Conservation (phyloP, 257 asterid genomes). For the Penstemon davidsonii region DNA sequence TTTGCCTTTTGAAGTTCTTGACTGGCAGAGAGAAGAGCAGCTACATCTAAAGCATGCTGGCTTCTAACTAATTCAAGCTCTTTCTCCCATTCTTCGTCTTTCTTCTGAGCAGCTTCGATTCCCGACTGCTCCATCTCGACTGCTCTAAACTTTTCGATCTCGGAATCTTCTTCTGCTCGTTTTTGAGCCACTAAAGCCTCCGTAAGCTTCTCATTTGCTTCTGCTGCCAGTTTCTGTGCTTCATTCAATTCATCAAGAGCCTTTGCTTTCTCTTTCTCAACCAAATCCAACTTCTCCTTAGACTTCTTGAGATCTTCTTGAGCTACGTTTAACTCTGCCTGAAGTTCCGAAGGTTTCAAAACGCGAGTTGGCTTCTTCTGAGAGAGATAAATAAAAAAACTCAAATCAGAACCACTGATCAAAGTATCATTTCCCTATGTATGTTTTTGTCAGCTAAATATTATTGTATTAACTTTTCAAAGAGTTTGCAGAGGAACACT, state of each 20-base stretch:
- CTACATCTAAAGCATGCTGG: slow-evolving; percentile 73
- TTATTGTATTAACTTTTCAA: too few relatives aligned
- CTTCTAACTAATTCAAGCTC: slow-evolving; percentile 75
- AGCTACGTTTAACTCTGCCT: slow-evolving; percentile 57
- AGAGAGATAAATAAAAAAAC: background rate
- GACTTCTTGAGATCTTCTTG: slow-evolving; percentile 87
- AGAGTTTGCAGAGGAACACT: too few relatives aligned
- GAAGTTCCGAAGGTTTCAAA: slow-evolving; percentile 63
- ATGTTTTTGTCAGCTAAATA: too few relatives aligned
- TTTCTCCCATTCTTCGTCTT: slow-evolving; percentile 77
- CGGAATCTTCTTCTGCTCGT: slow-evolving; percentile 82
- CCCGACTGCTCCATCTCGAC: slow-evolving; percentile 92
- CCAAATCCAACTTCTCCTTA: slow-evolving; percentile 59
- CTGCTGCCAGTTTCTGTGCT: slow-evolving; percentile 68
- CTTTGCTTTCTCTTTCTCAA: slow-evolving; percentile 78
- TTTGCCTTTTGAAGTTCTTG: slow-evolving; percentile 74
- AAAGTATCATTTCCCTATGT: too few relatives aligned
- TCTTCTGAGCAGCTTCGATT: slow-evolving; percentile 78
- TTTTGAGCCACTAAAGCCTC: slow-evolving; percentile 84
- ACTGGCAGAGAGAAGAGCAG: slow-evolving; percentile 67
- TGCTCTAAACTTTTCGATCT: slow-evolving; percentile 84
- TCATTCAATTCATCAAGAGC: slow-evolving; percentile 74
- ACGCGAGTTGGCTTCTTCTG: slow-evolving; percentile 73
- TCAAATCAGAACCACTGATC: too few relatives aligned
- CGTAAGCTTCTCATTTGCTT: slow-evolving; percentile 78